These are phyloP conservation scores for Zhuliangozyma parablackwelliae DNA, from an alignment of 1,139 yeast genomes.

Conservation along the genomic window DNA sequence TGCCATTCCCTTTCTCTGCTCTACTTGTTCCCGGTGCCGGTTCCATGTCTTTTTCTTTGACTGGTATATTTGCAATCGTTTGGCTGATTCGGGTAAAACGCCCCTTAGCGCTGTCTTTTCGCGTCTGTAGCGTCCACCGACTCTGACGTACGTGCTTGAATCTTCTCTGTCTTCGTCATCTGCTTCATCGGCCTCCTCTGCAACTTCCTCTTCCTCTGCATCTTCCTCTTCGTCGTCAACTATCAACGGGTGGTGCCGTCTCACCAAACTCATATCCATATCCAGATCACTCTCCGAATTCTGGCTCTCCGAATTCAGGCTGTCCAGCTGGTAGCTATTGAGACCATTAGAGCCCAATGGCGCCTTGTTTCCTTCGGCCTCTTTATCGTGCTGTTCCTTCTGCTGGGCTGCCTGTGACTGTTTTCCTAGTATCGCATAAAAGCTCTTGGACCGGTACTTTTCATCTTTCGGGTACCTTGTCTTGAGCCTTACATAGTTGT, in stretches of 20 bases:
- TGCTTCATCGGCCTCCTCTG: conserved; percentile 6
- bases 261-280: conserved; percentile 3
- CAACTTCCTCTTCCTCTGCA: conserved; percentile 8
- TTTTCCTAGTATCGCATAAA: conserved; percentile 34
- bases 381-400: conserved; percentile 7
- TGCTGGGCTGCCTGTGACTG: conserved; percentile 10
- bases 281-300: conserved; percentile 2
- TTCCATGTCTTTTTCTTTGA: conserved; percentile 5
- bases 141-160: conserved; percentile 15
- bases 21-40: background rate
- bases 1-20: conserved; percentile 33
- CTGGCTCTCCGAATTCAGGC: background rate
- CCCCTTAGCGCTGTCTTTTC: conserved; percentile 30
- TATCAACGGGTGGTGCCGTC: conserved; percentile 6
- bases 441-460: conserved; percentile 34
- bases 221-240: conserved; percentile 8
- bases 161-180: conserved; percentile 5
- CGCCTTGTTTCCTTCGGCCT: conserved; percentile 9
- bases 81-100: conserved; percentile 39
- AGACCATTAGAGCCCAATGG: conserved; percentile 9
- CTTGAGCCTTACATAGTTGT: conserved; percentile 29
- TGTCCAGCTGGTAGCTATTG: background rate
- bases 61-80: conserved; percentile 24
- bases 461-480: conserved; percentile 36
- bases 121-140: conserved; percentile 30